Base-by-base conservation (phyloP, 139 green algal species). In the Ulvella scutata region DNA sequence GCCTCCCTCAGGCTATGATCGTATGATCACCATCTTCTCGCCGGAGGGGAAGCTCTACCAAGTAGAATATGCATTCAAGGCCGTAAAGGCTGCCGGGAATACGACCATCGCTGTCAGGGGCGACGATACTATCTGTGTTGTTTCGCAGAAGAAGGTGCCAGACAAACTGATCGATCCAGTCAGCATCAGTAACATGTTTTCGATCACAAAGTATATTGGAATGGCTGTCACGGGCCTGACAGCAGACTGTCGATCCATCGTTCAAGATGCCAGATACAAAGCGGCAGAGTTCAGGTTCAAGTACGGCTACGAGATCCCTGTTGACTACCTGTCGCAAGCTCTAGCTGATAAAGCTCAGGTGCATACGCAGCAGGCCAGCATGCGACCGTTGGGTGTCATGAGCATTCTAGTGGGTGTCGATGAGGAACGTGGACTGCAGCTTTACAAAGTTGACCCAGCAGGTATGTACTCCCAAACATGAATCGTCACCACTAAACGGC, bases 1-100 rank as follows among this genome's bases (percentile, higher is more conserved):
- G 51, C 51, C 51, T 7, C 51, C 51, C 51, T 36, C n/a, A n/a
- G 92, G 92, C 3, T 97, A 96, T 81, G 92, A 97, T 74, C 78
- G 92, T 13, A 90, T 97, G 74, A 98, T 97, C 77, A 97, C 93
- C 33, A 96, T 98, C 80, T 98, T 98, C 79, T 94, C 86, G 40
- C 93, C 93, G 3, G 93, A 98, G 73, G 93, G 93, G 4, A 77
- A 90, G 21, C 83, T 98, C 0, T 97, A 96, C 75, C 93, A 98
- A 94, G 93, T 98, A 34, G 92, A 99, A 82, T 99, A 99, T 87
- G 94, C 94, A 0, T 99, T 99, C 85, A 98, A 99, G 76, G 94
- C 95, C 9, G 93, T 96, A 3, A 94, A 97, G 75, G 84, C 89
- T 3, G 82, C 77, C 0, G 95, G 95, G 2, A 81, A 93, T n/a